Percentiles rank a stretch among this genome's conserved stretches.
phyloP scores from a whole-genome alignment of 495 filamentous ascomycete species.

The Aspergillus asperescens region DNA sequence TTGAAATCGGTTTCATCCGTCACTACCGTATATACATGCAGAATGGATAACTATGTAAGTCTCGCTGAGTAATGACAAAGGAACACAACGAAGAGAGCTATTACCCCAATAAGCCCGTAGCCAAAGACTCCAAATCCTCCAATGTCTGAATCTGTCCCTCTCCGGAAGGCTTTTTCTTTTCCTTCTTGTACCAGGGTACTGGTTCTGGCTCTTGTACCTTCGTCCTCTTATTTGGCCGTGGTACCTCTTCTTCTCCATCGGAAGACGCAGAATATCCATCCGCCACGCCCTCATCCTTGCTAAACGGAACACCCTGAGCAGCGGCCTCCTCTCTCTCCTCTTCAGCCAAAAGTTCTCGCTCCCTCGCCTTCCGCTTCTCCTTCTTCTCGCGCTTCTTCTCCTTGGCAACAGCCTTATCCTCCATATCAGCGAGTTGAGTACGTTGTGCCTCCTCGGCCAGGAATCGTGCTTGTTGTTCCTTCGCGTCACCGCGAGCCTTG shows the following conservation, averaged over 20 bases:
- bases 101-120: constrained; percentile 68
- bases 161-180: constrained; percentile 33
- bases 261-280: constrained; percentile 40
- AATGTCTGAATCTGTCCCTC: constrained; percentile 68
- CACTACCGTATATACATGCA: not conserved
- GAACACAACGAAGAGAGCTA: constrained; percentile 3
- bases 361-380: constrained; percentile 75
- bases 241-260: constrained; percentile 25
- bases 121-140: constrained; percentile 85
- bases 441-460: constrained; percentile 64
- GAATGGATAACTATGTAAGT: constrained; percentile 3
- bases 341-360: constrained; percentile 44
- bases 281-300: constrained; percentile 32
- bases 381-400: constrained; percentile 80
- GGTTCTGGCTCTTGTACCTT: constrained; percentile 31
- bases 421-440: constrained; percentile 71
- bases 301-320: constrained; percentile 41
- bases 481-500: constrained; percentile 63
- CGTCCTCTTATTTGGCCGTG: constrained; percentile 41
- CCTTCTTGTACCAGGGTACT: constrained; percentile 41
- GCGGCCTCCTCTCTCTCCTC: constrained; percentile 36
- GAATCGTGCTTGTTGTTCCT: constrained; percentile 70
- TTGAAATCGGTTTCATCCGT: not conserved
- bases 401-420: constrained; percentile 74
- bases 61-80: constrained; percentile 1